A percentile compares a stretch with the other conserved stretches of the same genome.
These are phyloP conservation scores for Amanita jacksonii DNA, from an alignment of 768 basidiomycete genomes.

Conservation along the genomic window DNA sequence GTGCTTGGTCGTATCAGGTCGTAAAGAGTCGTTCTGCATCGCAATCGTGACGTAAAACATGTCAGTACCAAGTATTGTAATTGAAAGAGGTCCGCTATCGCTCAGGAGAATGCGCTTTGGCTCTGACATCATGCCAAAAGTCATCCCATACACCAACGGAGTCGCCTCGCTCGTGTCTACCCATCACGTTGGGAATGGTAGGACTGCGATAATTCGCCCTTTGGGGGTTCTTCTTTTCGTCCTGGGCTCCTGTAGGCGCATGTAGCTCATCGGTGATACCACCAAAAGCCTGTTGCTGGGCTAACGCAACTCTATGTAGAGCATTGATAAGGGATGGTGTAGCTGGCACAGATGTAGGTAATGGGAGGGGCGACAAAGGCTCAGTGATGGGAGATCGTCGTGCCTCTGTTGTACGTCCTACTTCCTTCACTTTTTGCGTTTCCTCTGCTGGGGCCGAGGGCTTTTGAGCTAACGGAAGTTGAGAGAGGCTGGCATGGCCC, in stretches of 20 bases:
- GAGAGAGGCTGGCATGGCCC: not conserved
- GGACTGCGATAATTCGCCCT: no score
- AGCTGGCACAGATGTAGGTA: constrained; percentile 35
- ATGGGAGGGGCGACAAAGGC: constrained; percentile 1
- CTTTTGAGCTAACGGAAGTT: constrained; percentile 13
- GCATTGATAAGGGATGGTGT: constrained; percentile 59
- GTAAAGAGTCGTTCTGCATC: no score
- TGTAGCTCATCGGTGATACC: constrained; percentile 8
- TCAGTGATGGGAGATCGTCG: constrained; percentile 15
- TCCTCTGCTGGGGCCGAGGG: constrained; percentile 4
- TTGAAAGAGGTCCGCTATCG: no score
- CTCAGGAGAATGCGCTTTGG: constrained; percentile 19
- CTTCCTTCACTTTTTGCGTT: not conserved
- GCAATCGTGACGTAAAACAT: no score
- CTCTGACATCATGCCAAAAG: constrained; percentile 36
- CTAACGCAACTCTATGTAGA: constrained; percentile 47
- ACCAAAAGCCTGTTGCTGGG: constrained; percentile 43
- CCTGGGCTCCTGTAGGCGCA: no score
- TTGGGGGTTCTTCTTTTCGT: no score
- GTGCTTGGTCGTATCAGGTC: no score
- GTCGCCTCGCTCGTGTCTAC: constrained; percentile 10
- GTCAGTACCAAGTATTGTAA: no score
- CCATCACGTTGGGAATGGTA: no score
- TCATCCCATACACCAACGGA: constrained; percentile 28
- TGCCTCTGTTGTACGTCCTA: not conserved